Evolutionary conservation across 306 rosid genomes (phyloP), one percentile per base, ranked within the genome.

Genomic region (Pterocarpus macrocarpus): DNA sequence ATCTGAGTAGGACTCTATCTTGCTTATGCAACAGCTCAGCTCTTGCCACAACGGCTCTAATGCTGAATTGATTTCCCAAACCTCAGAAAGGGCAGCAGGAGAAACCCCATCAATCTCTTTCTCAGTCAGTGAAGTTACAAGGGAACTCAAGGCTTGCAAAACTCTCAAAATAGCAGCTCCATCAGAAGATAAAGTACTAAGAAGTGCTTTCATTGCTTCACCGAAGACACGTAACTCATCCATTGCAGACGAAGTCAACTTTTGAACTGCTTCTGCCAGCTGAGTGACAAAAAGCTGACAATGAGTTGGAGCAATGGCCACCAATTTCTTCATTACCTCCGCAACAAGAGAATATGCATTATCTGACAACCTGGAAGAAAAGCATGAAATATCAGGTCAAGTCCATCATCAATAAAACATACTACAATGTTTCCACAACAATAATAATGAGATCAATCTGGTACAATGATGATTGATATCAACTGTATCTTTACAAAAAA

Each of bases 111-210:
- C 92, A 82, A 74, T 85, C 56, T 90, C 92, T 76, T 90, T 89
- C 88, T 88, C 92, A 30, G 83, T 81, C 82, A 90, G 63, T 30
- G 92, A 85, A 11, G 88, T 39, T 69, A 96, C 97, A 67, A 96
- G 97, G 49, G 94, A 88, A 89, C 98, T 96, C 79, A 96, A 87
- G 55, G 99, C 98, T 85, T 92, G 99, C 84, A 96, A 82, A 82
- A 96, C 99, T 85, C 99, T 96, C 87, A 96, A 90, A 82, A 96
- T 92, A 36, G 99, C 91, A 67, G 98, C 94, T 78, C 99, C 99
- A 84, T 92, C 97, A 71, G 97, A 89, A 65, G 97, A 88, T 71
- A 93, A 56, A 47, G 97, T 87, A 81, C 92, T 92, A 67, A 96
- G 94, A 49, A 96, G 97, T 61, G 93, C 90, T 81, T 89, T 86